phyloP scores from a whole-genome alignment of 129 eudicot genomes.

The Saposhnikovia divaricata region DNA sequence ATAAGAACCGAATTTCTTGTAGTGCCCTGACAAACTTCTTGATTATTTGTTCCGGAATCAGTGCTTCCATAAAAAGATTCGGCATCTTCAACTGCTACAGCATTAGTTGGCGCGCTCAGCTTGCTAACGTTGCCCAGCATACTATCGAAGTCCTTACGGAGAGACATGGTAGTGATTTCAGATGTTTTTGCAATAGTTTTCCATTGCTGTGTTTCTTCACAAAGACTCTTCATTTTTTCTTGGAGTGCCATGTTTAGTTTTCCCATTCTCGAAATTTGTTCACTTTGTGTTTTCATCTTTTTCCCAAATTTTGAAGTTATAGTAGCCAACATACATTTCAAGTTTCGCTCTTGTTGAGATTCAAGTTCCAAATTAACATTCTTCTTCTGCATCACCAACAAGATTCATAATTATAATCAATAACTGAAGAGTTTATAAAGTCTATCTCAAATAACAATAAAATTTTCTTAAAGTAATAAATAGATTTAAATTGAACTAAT shows the following conservation, averaged over 20 bases:
- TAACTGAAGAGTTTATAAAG: not conserved
- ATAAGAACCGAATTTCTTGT: not conserved
- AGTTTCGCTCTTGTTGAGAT: constrained; percentile 25
- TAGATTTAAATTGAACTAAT: too few relatives aligned
- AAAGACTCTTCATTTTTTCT: constrained; percentile 28
- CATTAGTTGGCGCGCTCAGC: not conserved
- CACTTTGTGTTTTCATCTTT: constrained; percentile 22
- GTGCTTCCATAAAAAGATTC: constrained; percentile 41
- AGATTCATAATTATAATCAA: not conserved
- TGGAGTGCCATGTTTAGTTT: constrained; percentile 28
- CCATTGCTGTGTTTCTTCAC: constrained; percentile 27
- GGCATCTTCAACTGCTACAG: constrained; percentile 20
- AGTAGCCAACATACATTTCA: constrained; percentile 12
- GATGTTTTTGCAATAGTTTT: constrained; percentile 22
- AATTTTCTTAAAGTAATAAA: too few relatives aligned
- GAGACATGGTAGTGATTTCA: constrained; percentile 28
- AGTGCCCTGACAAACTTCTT: not conserved
- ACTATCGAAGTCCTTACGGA: constrained; percentile 28
- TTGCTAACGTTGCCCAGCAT: constrained; percentile 21
- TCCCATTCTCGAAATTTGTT: constrained; percentile 20
- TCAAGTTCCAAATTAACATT: constrained; percentile 27
- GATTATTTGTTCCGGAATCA: not conserved
- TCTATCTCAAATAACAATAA: too few relatives aligned
- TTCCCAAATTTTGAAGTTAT: constrained; percentile 18
- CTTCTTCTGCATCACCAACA: constrained; percentile 23